Percentiles rank a stretch among this genome's conserved stretches.
Evolutionary conservation across 23 red algal genomes (phyloP).

Genomic region (Pyropia haitanensis): DNA sequence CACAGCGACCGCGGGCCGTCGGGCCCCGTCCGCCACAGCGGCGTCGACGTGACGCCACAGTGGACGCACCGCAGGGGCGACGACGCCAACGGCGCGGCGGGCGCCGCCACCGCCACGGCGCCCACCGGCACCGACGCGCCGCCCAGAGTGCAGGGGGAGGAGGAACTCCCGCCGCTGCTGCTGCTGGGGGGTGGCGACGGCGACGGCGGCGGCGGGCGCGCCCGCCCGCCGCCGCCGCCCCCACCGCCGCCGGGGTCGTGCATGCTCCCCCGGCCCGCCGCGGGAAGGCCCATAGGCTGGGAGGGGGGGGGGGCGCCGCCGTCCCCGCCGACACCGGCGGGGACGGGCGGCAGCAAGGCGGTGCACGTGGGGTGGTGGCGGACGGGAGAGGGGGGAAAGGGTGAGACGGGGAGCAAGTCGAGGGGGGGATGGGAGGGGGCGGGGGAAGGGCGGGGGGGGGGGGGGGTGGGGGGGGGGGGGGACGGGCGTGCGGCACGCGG

Average conservation of each 20-base stretch:
- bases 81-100: conserved; percentile 15
- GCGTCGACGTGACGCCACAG: conserved; percentile 74
- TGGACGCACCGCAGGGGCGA: conserved; percentile 63
- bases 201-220: neutral
- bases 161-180: neutral
- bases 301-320: neutral
- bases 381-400: neutral
- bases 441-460: neutral
- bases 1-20: conserved; percentile 86
- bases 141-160: neutral
- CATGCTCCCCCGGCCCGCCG: neutral
- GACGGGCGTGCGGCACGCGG: neutral
- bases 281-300: neutral
- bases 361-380: neutral
- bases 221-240: neutral
- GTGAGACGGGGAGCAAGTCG: neutral
- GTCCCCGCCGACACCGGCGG: conserved; percentile 4
- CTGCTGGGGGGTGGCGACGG: neutral
- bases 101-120: conserved; percentile 9
- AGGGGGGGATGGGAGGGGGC: neutral
- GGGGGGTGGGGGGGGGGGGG: neutral
- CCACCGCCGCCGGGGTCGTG: neutral
- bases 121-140: neutral
- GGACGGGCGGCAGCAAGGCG: neutral
- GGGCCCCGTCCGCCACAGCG: conserved; percentile 85